Conservation (phyloP, 805 yeast genomes). For the Lachancea thermotolerans region DNA sequence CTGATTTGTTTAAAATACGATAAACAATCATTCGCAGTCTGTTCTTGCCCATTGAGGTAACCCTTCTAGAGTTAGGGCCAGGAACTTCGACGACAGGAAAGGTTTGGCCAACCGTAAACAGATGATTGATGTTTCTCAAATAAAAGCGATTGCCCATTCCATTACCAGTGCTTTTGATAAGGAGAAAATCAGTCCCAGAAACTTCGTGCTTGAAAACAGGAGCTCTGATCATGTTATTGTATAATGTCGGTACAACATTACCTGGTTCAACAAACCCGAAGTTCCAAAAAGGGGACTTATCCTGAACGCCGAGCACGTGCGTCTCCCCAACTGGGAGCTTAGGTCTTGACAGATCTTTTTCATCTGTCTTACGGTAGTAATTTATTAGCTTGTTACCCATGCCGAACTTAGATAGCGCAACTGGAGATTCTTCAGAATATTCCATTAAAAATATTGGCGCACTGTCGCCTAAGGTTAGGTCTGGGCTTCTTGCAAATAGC, state of each 20-base stretch:
- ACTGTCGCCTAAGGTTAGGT: constrained; percentile 77
- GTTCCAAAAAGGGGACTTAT: constrained; percentile 96
- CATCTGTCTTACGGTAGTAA: constrained; percentile 78
- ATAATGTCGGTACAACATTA: constrained; percentile 84
- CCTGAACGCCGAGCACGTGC: constrained; percentile 91
- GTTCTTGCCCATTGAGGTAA: constrained; percentile 86
- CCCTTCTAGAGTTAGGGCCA: constrained; percentile 95
- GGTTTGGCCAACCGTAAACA: constrained; percentile 86
- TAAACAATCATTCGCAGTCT: constrained; percentile 90
- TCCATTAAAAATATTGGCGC: constrained; percentile 75
- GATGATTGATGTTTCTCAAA: constrained; percentile 58
- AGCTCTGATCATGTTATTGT: constrained; percentile 86
- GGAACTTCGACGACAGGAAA: constrained; percentile 94
- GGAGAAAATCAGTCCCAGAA: constrained; percentile 68
- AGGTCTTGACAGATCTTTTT: constrained; percentile 80
- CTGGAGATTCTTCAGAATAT: constrained; percentile 84
- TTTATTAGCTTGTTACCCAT: constrained; percentile 94
- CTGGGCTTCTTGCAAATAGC: constrained; percentile 61
- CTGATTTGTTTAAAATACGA: constrained; percentile 71
- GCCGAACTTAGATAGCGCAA: constrained; percentile 79
- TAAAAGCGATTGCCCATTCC: constrained; percentile 67
- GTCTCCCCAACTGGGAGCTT: constrained; percentile 90
- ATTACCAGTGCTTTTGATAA: constrained; percentile 73
- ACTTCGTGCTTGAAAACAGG: constrained; percentile 87
- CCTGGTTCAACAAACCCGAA: constrained; percentile 96